Conservation (phyloP, 768 basidiomycete species). For the Suillus luteus region DNA sequence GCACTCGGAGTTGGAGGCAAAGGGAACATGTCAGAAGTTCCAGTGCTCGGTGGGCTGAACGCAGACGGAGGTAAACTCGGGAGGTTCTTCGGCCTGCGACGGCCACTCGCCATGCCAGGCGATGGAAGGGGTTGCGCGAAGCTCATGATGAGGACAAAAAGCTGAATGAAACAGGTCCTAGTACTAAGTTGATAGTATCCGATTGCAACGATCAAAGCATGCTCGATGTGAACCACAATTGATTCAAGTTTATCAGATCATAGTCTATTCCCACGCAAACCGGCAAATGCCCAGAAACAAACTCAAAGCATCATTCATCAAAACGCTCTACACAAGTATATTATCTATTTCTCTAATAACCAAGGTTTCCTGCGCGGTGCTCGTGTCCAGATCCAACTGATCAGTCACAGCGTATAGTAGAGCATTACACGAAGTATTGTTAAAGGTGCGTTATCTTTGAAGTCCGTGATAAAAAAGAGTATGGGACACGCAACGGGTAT, state of each 20-base stretch:
- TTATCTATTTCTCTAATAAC: neutral
- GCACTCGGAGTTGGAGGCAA: slow-evolving; percentile 68
- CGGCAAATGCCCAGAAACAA: too few relatives aligned
- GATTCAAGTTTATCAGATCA: neutral
- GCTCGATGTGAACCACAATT: neutral
- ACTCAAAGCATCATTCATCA: too few relatives aligned
- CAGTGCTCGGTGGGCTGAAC: slow-evolving; percentile 71
- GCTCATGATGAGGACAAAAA: slow-evolving; percentile 8
- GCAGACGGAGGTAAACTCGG: slow-evolving; percentile 77
- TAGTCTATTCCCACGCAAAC: neutral
- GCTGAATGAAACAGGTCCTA: neutral
- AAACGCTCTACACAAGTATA: too few relatives aligned
- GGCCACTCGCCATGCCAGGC: slow-evolving; percentile 49
- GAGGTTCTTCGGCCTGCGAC: slow-evolving; percentile 63
- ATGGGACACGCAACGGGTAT: neutral
- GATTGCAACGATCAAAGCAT: slow-evolving; percentile 9
- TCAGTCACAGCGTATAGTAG: neutral
- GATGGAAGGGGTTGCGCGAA: slow-evolving; percentile 34
- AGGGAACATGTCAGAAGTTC: slow-evolving; percentile 67
- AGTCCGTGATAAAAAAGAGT: neutral
- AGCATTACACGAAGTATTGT: neutral
- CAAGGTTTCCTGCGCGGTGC: neutral
- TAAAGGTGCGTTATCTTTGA: neutral
- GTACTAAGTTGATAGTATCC: neutral
- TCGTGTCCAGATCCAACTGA: neutral